These are phyloP conservation scores for Eutrema yunnanense DNA, from an alignment of 345 rosid species.

Conservation along the genomic window DNA sequence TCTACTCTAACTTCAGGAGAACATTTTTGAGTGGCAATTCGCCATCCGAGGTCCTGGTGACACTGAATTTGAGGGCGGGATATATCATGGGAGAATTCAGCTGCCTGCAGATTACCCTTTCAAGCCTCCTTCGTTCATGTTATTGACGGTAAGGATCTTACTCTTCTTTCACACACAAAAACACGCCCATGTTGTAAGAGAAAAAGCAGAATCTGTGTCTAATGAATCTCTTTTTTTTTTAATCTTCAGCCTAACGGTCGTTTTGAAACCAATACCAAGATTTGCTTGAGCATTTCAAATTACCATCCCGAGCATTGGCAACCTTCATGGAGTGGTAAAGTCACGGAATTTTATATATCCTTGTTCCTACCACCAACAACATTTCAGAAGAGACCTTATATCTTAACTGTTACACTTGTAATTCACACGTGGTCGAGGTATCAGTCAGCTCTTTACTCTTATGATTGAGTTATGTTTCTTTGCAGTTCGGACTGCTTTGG, in stretches of 20 bases:
- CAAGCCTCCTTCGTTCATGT: slow-evolving; percentile 95
- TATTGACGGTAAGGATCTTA: slow-evolving; percentile 57
- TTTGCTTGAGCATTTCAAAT: slow-evolving; percentile 93
- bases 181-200: background rate
- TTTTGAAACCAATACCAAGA: slow-evolving; percentile 87
- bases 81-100: slow-evolving; percentile 96
- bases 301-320: slow-evolving; percentile 99
- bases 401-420: background rate
- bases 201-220: background rate
- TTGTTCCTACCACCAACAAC: background rate
- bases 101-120: slow-evolving; percentile 93
- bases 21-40: slow-evolving; percentile 97
- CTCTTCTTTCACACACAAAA: background rate
- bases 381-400: background rate
- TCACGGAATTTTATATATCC: background rate
- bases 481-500: slow-evolving; percentile 91
- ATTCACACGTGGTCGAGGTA: background rate
- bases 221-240: background rate
- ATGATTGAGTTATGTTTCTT: slow-evolving; percentile 17
- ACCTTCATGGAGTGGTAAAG: slow-evolving; percentile 97
- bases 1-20: slow-evolving; percentile 51
- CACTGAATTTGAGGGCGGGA: slow-evolving; percentile 92
- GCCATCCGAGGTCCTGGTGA: slow-evolving; percentile 84
- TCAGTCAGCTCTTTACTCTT: background rate
- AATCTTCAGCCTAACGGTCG: slow-evolving; percentile 75